A percentile compares a stretch with the other conserved stretches of the same genome.
These are phyloP conservation scores for Ashbya aceris DNA, from an alignment of 1,139 yeast species.

Conservation along the genomic window DNA sequence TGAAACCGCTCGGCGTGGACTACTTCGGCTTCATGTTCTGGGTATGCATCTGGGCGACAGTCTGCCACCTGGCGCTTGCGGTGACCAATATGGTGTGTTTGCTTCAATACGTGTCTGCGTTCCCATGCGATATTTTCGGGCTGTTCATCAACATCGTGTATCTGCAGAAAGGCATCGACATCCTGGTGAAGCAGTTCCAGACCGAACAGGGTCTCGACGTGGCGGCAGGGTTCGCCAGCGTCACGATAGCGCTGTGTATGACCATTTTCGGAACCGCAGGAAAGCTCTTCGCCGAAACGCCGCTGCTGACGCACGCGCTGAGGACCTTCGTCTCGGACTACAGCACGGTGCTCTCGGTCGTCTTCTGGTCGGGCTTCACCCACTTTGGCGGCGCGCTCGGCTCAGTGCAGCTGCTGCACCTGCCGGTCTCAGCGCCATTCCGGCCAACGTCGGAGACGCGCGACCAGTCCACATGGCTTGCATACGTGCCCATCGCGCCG, in stretches of 20 bases:
- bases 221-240: slow-evolving; percentile 69
- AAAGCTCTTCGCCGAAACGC: slow-evolving; percentile 49
- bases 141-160: slow-evolving; percentile 85
- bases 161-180: slow-evolving; percentile 82
- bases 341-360: slow-evolving; percentile 71
- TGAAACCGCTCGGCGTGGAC: slow-evolving; percentile 37
- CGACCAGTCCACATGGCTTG: slow-evolving; percentile 32
- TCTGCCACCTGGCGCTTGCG: slow-evolving; percentile 68
- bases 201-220: slow-evolving; percentile 26
- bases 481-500: slow-evolving; percentile 57
- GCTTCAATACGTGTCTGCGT: slow-evolving; percentile 65
- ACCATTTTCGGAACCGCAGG: slow-evolving; percentile 64
- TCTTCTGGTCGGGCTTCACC: slow-evolving; percentile 84
- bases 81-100: slow-evolving; percentile 59
- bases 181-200: slow-evolving; percentile 60
- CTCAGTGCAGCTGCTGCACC: slow-evolving; percentile 42
- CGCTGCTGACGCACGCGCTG: slow-evolving; percentile 47
- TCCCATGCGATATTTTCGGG: slow-evolving; percentile 91
- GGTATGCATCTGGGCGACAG: slow-evolving; percentile 88
- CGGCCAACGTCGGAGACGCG: slow-evolving; percentile 53
- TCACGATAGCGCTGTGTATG: slow-evolving; percentile 65
- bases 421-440: slow-evolving; percentile 69
- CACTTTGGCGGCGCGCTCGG: slow-evolving; percentile 77
- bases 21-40: slow-evolving; percentile 94
- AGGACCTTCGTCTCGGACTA: slow-evolving; percentile 77